Percentiles rank a stretch among this genome's conserved stretches.
Evolutionary conservation across 176 grass and related monocot genomes (phyloP).

Genomic region (Ensete glaucum): DNA sequence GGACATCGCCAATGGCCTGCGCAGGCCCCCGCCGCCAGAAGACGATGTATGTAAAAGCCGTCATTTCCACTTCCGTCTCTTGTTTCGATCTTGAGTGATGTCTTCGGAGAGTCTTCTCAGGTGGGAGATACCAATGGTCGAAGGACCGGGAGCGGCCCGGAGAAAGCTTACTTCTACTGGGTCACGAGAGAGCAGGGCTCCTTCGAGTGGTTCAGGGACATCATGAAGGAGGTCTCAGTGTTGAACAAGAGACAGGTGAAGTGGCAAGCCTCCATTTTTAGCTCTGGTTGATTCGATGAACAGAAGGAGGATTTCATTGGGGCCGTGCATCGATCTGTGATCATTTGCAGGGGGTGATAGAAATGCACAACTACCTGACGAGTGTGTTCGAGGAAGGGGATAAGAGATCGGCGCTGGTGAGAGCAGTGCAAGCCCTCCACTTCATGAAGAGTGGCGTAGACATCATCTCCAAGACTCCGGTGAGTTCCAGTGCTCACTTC

Average conservation of each 20-base stretch:
- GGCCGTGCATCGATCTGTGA: background rate
- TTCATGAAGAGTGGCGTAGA: slow-evolving; percentile 54
- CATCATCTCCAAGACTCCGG: slow-evolving; percentile 63
- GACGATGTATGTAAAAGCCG: background rate
- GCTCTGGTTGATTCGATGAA: no score
- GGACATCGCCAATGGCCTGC: slow-evolving; percentile 46
- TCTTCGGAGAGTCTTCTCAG: slow-evolving; percentile 2
- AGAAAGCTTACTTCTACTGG: slow-evolving; percentile 70
- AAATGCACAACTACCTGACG: slow-evolving; percentile 73
- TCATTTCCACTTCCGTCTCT: background rate
- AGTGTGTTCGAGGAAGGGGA: slow-evolving; percentile 58
- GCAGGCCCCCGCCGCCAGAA: slow-evolving; percentile 22
- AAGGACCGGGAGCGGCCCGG: background rate
- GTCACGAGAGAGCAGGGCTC: slow-evolving; percentile 72
- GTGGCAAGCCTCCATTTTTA: no score
- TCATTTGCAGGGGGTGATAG: slow-evolving; percentile 43
- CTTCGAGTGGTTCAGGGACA: slow-evolving; percentile 71
- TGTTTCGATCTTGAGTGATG: no score
- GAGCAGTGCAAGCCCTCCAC: slow-evolving; percentile 61
- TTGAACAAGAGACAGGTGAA: slow-evolving; percentile 42
- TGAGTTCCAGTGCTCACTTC: slow-evolving; percentile 4
- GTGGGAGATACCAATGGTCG: background rate
- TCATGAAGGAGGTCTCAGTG: slow-evolving; percentile 59
- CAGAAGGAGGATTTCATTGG: background rate
- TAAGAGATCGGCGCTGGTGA: slow-evolving; percentile 54